Conservation (phyloP, 495 filamentous ascomycete species). For the Penicillium angulare region DNA sequence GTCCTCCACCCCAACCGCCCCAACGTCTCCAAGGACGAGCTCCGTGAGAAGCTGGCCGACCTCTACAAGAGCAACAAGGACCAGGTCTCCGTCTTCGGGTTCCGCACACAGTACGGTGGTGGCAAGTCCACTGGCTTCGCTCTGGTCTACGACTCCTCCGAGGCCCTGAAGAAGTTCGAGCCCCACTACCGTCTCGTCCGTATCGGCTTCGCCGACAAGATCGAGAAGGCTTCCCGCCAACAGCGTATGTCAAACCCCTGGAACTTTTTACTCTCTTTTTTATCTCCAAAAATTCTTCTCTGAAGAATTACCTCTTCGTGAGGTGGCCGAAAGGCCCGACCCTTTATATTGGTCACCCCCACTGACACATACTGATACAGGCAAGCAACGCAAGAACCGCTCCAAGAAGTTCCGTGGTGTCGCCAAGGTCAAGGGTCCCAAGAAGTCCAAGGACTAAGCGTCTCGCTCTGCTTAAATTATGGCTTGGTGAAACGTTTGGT, state of each 20-base stretch:
- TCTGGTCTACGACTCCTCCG: constrained; percentile 93
- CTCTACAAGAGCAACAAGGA: constrained; percentile 98
- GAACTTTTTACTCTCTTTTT: neutral
- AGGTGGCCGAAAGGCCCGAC: neutral
- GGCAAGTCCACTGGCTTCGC: constrained; percentile 99
- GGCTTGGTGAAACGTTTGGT: constrained; percentile 23
- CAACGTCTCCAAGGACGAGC: constrained; percentile 98
- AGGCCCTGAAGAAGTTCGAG: constrained; percentile 99
- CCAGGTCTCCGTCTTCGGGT: constrained; percentile 94
- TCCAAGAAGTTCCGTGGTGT: constrained; percentile 96
- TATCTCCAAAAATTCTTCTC: neutral
- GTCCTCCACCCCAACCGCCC: constrained; percentile 98
- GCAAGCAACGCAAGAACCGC: constrained; percentile 99
- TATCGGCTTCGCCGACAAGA: constrained; percentile 84
- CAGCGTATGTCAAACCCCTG: constrained; percentile 75
- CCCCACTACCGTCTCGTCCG: constrained; percentile 94
- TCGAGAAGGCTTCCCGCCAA: constrained; percentile 95
- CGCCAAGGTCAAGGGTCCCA: constrained; percentile 84
- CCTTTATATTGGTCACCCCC: neutral
- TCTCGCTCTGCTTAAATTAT: constrained; percentile 22
- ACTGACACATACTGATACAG: constrained; percentile 49
- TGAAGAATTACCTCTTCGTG: neutral
- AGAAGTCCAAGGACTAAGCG: constrained; percentile 61
- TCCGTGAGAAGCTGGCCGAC: constrained; percentile 88
- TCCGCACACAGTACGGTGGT: constrained; percentile 98